Conservation (phyloP, 305 asterid genomes). For the Euphrasia arctica region DNA sequence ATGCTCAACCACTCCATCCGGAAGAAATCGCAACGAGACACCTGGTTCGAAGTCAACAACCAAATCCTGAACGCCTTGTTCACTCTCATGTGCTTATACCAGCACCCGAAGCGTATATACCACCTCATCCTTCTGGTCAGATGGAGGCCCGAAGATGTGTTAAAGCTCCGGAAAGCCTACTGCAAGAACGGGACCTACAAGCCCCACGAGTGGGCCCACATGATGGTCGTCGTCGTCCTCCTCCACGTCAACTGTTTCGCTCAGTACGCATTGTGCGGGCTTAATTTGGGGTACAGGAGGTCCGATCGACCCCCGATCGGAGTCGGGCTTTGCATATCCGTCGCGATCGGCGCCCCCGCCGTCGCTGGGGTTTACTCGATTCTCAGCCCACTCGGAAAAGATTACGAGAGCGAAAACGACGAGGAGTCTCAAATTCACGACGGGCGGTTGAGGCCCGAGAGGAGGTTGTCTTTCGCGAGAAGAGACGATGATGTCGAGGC, state of each 20-base stretch:
- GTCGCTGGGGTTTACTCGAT: constrained; percentile 68
- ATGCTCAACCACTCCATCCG: constrained; percentile 82
- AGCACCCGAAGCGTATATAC: constrained; percentile 79
- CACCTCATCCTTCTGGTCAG: constrained; percentile 66
- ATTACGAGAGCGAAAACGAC: constrained; percentile 54
- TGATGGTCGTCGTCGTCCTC: constrained; percentile 77
- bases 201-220: constrained; percentile 91
- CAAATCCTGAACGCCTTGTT: constrained; percentile 92
- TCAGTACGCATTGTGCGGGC: constrained; percentile 83
- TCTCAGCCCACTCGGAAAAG: constrained; percentile 94
- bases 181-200: constrained; percentile 79
- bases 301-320: constrained; percentile 80
- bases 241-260: constrained; percentile 83
- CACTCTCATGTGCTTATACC: constrained; percentile 94
- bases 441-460: constrained; percentile 49
- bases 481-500: constrained; percentile 51
- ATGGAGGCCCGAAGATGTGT: constrained; percentile 68
- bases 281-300: constrained; percentile 74
- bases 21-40: constrained; percentile 64
- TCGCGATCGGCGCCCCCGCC: constrained; percentile 93
- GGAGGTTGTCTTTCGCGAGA: constrained; percentile 66
- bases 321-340: constrained; percentile 70
- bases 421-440: constrained; percentile 64
- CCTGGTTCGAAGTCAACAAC: constrained; percentile 94
- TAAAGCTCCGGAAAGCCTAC: constrained; percentile 64